Evolutionary conservation across 306 rosid genomes (phyloP).

Genomic region (Mucuna pruriens): DNA sequence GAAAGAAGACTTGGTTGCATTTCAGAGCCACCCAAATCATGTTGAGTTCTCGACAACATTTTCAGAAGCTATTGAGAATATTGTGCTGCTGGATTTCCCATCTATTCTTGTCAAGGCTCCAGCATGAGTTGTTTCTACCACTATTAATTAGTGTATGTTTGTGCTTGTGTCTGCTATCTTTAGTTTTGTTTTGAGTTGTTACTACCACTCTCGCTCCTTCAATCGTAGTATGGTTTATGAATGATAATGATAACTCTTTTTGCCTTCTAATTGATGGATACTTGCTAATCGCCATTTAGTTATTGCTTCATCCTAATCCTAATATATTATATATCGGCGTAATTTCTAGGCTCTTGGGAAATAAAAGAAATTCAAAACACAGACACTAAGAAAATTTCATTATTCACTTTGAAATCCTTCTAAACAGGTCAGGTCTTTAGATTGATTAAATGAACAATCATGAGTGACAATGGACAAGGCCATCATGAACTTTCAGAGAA

Average conservation of each 20-base stretch:
- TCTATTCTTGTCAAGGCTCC: constrained; percentile 65
- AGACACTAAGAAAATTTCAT: no score
- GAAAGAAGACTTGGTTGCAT: constrained; percentile 73
- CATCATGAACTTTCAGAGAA: constrained; percentile 26
- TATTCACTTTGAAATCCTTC: not conserved
- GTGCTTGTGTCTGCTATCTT: constrained; percentile 8
- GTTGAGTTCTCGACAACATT: constrained; percentile 75
- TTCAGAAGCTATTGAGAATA: constrained; percentile 80
- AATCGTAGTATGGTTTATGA: not conserved
- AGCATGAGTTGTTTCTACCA: no score
- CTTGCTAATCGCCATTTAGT: no score
- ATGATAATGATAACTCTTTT: constrained; percentile 8
- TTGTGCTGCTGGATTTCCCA: constrained; percentile 88
- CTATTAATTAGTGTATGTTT: constrained; percentile 20
- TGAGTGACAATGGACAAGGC: not conserved
- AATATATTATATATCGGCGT: no score
- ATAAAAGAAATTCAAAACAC: no score
- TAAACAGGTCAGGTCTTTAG: not conserved
- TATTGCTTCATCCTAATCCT: no score
- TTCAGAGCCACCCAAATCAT: constrained; percentile 79
- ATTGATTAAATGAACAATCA: not conserved
- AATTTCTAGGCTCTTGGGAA: no score
- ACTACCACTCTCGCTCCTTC: not conserved
- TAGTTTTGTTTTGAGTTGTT: constrained; percentile 26
- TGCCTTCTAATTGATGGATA: constrained; percentile 13